Conservation (phyloP, 2,329 filamentous ascomycete genomes). For the Arthrobotrys sphaeroides region DNA sequence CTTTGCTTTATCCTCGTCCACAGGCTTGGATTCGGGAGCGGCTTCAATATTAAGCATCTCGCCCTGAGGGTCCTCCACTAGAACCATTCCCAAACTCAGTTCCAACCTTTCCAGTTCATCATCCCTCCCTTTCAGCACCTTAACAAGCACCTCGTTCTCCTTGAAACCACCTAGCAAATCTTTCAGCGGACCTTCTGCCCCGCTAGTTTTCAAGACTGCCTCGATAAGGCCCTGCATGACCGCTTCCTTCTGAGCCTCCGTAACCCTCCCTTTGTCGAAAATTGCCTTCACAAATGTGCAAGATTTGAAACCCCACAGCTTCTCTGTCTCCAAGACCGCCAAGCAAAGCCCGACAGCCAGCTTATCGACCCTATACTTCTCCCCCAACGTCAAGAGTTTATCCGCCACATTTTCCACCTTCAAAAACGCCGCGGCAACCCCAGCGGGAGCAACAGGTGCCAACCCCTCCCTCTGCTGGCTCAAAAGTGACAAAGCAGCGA, state of each 20-base stretch:
- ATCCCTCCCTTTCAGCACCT: constrained; percentile 72
- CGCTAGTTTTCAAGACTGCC: constrained; percentile 67
- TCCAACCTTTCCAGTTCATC: constrained; percentile 80
- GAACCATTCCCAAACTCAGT: constrained; percentile 75
- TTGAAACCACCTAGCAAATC: constrained; percentile 74
- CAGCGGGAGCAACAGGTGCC: constrained; percentile 70
- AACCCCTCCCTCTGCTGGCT: constrained; percentile 79
- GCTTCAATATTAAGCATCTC: constrained; percentile 66
- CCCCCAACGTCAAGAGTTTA: constrained; percentile 70
- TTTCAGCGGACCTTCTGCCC: constrained; percentile 69
- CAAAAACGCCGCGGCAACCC: constrained; percentile 75
- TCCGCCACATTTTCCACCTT: constrained; percentile 71
- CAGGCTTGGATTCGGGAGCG: constrained; percentile 64
- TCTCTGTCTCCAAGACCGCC: constrained; percentile 64
- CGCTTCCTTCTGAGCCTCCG: constrained; percentile 71
- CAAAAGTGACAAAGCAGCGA: constrained; percentile 82
- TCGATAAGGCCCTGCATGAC: constrained; percentile 73
- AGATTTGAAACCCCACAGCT: constrained; percentile 57
- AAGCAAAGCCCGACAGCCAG: constrained; percentile 77
- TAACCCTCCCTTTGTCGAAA: constrained; percentile 70
- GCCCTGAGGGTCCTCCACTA: constrained; percentile 69
- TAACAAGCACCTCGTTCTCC: constrained; percentile 65
- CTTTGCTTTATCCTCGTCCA: constrained; percentile 45
- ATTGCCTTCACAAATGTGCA: constrained; percentile 68
- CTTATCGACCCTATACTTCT: constrained; percentile 74